These are phyloP conservation scores for Zychaea mexicana DNA, from an alignment of 371 early-diverging fungal species.

Conservation along the genomic window DNA sequence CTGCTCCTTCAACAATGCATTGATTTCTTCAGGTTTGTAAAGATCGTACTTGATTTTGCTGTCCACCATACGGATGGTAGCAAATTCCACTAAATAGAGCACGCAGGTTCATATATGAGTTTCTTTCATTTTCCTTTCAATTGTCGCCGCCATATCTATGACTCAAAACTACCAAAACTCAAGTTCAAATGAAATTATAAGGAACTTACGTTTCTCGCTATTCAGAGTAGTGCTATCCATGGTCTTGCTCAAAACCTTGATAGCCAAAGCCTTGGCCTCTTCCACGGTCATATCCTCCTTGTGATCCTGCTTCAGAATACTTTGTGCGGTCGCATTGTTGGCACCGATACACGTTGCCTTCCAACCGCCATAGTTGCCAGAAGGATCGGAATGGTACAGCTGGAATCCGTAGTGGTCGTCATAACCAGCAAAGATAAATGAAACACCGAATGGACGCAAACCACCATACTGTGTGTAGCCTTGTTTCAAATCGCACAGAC, in stretches of 20 bases:
- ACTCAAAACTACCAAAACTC: neutral
- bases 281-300: constrained; percentile 86
- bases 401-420: constrained; percentile 92
- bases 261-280: constrained; percentile 86
- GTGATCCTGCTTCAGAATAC: constrained; percentile 94
- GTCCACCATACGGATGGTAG: constrained; percentile 64
- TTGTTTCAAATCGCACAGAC: constrained; percentile 96
- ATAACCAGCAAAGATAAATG: constrained; percentile 97
- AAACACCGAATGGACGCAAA: constrained; percentile 99
- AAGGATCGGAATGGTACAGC: constrained; percentile 98
- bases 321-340: constrained; percentile 89
- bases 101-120: neutral
- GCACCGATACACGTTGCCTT: constrained; percentile 98
- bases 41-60: constrained; percentile 65
- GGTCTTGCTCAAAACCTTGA: constrained; percentile 94
- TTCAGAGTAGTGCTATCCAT: constrained; percentile 91
- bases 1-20: constrained; percentile 74
- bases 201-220: constrained; percentile 83
- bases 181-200: neutral
- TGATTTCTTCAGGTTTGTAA: constrained; percentile 75
- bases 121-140: neutral
- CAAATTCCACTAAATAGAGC: constrained; percentile 72
- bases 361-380: constrained; percentile 99
- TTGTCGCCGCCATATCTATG: too few species aligned
- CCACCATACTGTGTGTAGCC: constrained; percentile 99